Evolutionary conservation across 768 basidiomycete genomes (phyloP), one percentile per base, ranked within the genome.

Genomic region (Podaxis sp.): DNA sequence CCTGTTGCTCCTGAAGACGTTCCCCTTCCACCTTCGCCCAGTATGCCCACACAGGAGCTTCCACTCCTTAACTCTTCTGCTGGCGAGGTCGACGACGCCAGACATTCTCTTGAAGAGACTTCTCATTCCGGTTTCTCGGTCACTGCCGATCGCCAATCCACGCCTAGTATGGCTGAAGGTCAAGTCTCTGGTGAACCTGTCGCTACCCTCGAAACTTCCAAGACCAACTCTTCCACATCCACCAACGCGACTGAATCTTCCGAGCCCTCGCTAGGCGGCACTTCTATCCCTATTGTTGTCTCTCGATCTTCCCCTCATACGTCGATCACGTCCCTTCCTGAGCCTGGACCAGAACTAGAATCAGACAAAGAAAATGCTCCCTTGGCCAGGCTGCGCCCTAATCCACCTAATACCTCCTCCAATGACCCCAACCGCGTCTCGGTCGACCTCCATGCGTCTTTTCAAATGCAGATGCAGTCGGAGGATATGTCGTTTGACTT

Each of bases 401-500:
- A 66, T 33, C 46, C 56, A 5, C 64, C 71, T 53, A 64, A 40
- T 28, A 66, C 64, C 26, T 68, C 68, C 56, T 66, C 70, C 11
- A 57, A 67, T n/a, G 67, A 76, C 54, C 37, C 55, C 3, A 78
- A 77, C 59, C 78, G 78, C 11, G 70, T 70, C 56, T 83, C 82
- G 28, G 70, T 80, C 17, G 83, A 85, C 65, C 73, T 82, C 20
- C 75, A 81, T 28, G 69, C 78, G 3, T 82, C 82, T 10, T 84
- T 85, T 68, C 78, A 79, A 13, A 58, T 83, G 30, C 81, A 83
- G 41, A 69, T 82, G 38, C 74, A 76, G 58, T 77, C 76, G 17
- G 73, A 76, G 36, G 81, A 83, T n/a, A 69, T 74, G 38, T 80
- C 78, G 37, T 84, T 84, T 66, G 82, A 85, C 66, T 65, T 85